Evolutionary conservation across 139 green algal genomes (phyloP).

Genomic region (Medakamo hakoo): DNA sequence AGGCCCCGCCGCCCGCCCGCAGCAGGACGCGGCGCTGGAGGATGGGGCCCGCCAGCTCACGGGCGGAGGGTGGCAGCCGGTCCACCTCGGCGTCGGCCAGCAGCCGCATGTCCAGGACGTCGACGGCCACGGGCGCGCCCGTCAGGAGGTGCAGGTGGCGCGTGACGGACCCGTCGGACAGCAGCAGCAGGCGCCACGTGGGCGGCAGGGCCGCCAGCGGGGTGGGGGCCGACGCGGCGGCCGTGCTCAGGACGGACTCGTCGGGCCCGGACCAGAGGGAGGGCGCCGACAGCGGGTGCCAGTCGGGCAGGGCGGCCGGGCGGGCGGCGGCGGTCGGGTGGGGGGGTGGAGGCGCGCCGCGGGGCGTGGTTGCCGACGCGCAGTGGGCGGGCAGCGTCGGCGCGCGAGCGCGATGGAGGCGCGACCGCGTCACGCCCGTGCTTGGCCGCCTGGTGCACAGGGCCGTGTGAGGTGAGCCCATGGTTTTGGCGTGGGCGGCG

Average conservation of each 20-base stretch:
- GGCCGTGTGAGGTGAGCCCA: too few species aligned
- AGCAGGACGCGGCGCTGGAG: slow-evolving; percentile 51
- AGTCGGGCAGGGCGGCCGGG: background rate
- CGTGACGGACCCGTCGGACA: slow-evolving; percentile 93
- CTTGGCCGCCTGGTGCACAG: too few species aligned
- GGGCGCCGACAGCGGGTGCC: background rate
- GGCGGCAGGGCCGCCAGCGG: background rate
- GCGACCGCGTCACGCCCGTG: too few species aligned
- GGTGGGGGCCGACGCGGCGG: too few species aligned
- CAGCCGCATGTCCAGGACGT: slow-evolving; percentile 44
- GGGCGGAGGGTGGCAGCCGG: slow-evolving; percentile 22
- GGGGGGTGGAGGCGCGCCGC: background rate
- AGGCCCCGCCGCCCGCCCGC: slow-evolving; percentile 2
- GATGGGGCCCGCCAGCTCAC: slow-evolving; percentile 29
- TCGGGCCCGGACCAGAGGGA: background rate
- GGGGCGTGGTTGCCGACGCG: too few species aligned
- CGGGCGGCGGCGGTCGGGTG: background rate
- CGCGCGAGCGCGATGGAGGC: too few species aligned
- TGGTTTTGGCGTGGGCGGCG: background rate
- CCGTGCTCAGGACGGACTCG: too few species aligned
- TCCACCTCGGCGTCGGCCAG: slow-evolving; percentile 17
- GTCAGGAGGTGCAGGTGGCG: slow-evolving; percentile 83
- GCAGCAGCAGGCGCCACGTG: slow-evolving; percentile 41
- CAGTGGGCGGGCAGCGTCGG: too few species aligned
- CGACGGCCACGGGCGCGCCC: slow-evolving; percentile 22